These are phyloP conservation scores for Leccinum fallax DNA, from an alignment of 1,284 basidiomycete species.

Conservation along the genomic window DNA sequence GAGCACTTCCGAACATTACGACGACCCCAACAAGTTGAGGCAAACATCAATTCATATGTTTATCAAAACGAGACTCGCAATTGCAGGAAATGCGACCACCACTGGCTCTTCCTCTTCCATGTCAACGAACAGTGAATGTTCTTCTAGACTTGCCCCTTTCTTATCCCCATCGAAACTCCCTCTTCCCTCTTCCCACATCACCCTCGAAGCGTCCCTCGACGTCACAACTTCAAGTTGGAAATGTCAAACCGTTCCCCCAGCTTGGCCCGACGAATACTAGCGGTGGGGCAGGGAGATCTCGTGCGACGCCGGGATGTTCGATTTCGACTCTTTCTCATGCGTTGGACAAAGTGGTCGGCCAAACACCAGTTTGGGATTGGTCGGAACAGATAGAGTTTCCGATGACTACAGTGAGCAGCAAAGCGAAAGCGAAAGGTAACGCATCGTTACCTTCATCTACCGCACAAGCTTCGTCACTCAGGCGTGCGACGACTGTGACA, in stretches of 20 bases:
- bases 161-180: slow-evolving; percentile 34
- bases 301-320: slow-evolving; percentile 16
- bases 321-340: slow-evolving; percentile 57
- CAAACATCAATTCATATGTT: slow-evolving; percentile 32
- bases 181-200: slow-evolving; percentile 18
- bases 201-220: slow-evolving; percentile 18
- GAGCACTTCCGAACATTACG: too few relatives aligned
- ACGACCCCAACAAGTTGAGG: not conserved
- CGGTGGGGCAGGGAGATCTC: not conserved
- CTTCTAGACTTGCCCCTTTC: slow-evolving; percentile 1
- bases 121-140: slow-evolving; percentile 1
- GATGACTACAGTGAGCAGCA: slow-evolving; percentile 9
- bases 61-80: slow-evolving; percentile 20
- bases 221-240: slow-evolving; percentile 10
- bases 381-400: slow-evolving; percentile 26
- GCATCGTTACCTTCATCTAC: too few relatives aligned
- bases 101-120: not conserved
- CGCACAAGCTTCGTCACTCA: slow-evolving; percentile 32
- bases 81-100: too few relatives aligned
- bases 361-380: slow-evolving; percentile 67
- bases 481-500: slow-evolving; percentile 24
- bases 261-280: not conserved
- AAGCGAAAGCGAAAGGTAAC: slow-evolving; percentile 13
- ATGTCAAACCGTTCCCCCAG: slow-evolving; percentile 3
- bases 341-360: slow-evolving; percentile 63